phyloP scores from a whole-genome alignment of 2,329 filamentous ascomycete genomes.

The Ophiostoma perfectum region DNA sequence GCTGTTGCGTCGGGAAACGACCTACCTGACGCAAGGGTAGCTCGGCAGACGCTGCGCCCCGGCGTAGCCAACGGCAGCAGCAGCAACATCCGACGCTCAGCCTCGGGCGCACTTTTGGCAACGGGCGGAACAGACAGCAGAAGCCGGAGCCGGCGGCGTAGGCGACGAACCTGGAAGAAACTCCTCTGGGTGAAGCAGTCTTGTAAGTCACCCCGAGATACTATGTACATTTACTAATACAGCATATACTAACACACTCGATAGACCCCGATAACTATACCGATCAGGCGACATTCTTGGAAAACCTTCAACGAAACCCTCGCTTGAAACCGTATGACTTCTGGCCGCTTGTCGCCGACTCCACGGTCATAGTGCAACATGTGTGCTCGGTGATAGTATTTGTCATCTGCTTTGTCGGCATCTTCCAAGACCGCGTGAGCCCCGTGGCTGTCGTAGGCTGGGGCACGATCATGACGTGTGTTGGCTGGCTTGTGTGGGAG shows the following conservation, averaged over 20 bases:
- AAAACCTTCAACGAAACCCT: slow-evolving; percentile 91
- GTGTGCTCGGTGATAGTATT: slow-evolving; percentile 94
- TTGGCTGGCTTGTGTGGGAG: slow-evolving; percentile 90
- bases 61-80: slow-evolving; percentile 26
- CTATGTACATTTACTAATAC: no score
- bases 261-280: slow-evolving; percentile 97
- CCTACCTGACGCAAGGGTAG: slow-evolving; percentile 12
- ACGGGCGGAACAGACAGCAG: slow-evolving; percentile 46
- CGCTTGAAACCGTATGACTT: slow-evolving; percentile 94
- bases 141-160: slow-evolving; percentile 57
- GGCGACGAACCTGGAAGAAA: slow-evolving; percentile 84
- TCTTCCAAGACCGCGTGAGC: slow-evolving; percentile 79
- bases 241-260: slow-evolving; percentile 33
- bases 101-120: slow-evolving; percentile 28
- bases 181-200: slow-evolving; percentile 96
- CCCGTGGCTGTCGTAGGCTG: slow-evolving; percentile 84
- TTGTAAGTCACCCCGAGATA: slow-evolving; percentile 46
- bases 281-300: slow-evolving; percentile 91
- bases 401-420: slow-evolving; percentile 86
- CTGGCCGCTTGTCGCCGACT: slow-evolving; percentile 92
- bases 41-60: slow-evolving; percentile 19
- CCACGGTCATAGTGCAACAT: slow-evolving; percentile 94
- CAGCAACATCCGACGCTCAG: slow-evolving; percentile 27
- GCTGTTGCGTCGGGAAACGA: slow-evolving; percentile 15
- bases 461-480: slow-evolving; percentile 73